Conservation (phyloP, 2,329 filamentous ascomycete species). For the Colletotrichum sp. region DNA sequence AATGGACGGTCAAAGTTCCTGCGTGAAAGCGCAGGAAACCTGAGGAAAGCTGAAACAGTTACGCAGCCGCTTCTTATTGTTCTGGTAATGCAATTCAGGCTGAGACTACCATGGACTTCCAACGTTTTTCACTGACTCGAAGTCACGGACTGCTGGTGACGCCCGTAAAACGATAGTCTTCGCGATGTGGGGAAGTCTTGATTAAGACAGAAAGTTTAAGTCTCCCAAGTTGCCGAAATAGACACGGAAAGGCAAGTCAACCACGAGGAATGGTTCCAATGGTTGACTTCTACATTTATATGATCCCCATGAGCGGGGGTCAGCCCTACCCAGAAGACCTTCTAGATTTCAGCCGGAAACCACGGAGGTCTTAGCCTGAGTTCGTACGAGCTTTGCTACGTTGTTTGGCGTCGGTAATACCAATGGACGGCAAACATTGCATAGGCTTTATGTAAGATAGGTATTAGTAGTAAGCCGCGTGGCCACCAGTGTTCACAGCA, state of each 20-base stretch:
- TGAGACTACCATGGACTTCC: background rate
- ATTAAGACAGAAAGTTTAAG: background rate
- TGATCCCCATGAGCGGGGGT: background rate
- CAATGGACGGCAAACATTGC: background rate
- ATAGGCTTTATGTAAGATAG: background rate
- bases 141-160: background rate
- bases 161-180: background rate
- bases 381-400: background rate
- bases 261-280: background rate
- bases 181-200: background rate
- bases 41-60: background rate
- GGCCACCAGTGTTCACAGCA: accelerated
- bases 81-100: background rate
- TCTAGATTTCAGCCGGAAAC: background rate
- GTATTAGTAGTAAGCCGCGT: accelerated
- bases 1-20: background rate
- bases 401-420: background rate
- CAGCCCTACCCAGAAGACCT: background rate
- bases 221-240: background rate
- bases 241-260: background rate
- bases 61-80: background rate
- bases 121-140: background rate
- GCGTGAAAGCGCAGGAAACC: background rate
- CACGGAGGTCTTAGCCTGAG: background rate
- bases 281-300: background rate